Percentiles rank a stretch among this genome's conserved stretches.
Evolutionary conservation across 441 rosid genomes (phyloP).

Genomic region (Arabidopsis hybrid): DNA sequence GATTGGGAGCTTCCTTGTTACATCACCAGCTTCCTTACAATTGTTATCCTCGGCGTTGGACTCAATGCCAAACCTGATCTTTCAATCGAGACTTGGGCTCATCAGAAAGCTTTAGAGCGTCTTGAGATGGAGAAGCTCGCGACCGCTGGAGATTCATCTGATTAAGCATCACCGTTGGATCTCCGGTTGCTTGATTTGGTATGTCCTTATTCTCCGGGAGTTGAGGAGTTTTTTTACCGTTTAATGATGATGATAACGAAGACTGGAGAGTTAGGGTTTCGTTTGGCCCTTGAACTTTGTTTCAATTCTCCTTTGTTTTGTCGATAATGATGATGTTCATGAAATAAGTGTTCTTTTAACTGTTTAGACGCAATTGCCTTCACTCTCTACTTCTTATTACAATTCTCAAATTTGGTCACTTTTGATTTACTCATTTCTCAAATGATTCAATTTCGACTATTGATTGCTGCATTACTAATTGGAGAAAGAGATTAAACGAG

Average conservation of each 20-base stretch:
- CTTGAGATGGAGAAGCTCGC: constrained; percentile 69
- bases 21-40: constrained; percentile 88
- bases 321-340: constrained; percentile 31
- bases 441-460: not conserved
- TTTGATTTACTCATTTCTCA: not conserved
- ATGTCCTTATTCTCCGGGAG: constrained; percentile 22
- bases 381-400: not conserved
- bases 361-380: constrained; percentile 10
- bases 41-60: constrained; percentile 93
- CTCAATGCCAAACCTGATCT: constrained; percentile 98
- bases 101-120: constrained; percentile 88
- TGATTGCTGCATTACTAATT: not conserved
- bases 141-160: constrained; percentile 38
- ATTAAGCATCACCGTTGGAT: constrained; percentile 25
- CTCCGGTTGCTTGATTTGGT: constrained; percentile 25
- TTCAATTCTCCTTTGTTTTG: constrained; percentile 24
- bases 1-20: constrained; percentile 99
- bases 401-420: constrained; percentile 18
- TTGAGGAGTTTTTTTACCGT: constrained; percentile 26
- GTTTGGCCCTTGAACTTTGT: constrained; percentile 21
- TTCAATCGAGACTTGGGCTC: constrained; percentile 96
- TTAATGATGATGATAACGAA: constrained; percentile 29
- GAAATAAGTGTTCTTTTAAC: constrained; percentile 34
- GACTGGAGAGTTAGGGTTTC: constrained; percentile 28
- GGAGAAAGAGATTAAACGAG: not conserved